Evolutionary conservation across 23 red algal genomes (phyloP).

Genomic region (Gracilaria domingensis): DNA sequence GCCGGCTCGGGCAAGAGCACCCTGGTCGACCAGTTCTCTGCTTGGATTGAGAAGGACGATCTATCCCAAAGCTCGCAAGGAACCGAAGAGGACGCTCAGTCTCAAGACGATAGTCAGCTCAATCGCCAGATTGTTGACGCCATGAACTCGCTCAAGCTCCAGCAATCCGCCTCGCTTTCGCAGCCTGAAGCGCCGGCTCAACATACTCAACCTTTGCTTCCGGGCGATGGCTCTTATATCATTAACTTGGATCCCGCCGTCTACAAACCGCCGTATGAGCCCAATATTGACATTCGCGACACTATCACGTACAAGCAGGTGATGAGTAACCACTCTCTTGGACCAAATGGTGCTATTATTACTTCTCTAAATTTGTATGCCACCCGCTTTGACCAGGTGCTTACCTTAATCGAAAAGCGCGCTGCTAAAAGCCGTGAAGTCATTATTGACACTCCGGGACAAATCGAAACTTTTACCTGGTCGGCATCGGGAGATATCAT

Average conservation of each 20-base stretch:
- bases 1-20: slow-evolving; percentile 96
- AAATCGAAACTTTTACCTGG: slow-evolving; percentile 99
- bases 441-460: slow-evolving; percentile 96
- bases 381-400: slow-evolving; percentile 88
- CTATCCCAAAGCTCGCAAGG: slow-evolving; percentile 7
- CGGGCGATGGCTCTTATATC: slow-evolving; percentile 70
- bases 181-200: background rate
- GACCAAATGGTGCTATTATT: slow-evolving; percentile 98
- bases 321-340: slow-evolving; percentile 86
- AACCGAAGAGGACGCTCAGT: background rate
- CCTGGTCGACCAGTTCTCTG: slow-evolving; percentile 73
- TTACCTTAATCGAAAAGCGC: slow-evolving; percentile 77
- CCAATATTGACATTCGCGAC: slow-evolving; percentile 97
- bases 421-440: slow-evolving; percentile 59
- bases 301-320: slow-evolving; percentile 89
- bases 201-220: background rate
- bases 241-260: slow-evolving; percentile 98
- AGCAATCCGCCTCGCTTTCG: slow-evolving; percentile 9
- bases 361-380: slow-evolving; percentile 95
- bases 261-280: slow-evolving; percentile 73
- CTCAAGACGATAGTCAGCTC: background rate
- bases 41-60: slow-evolving; percentile 38
- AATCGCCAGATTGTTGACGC: slow-evolving; percentile 19
- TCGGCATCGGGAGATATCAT: slow-evolving; percentile 94
- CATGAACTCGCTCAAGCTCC: background rate